Conservation (phyloP, 805 yeast species). For the Millerozyma acaciae region DNA sequence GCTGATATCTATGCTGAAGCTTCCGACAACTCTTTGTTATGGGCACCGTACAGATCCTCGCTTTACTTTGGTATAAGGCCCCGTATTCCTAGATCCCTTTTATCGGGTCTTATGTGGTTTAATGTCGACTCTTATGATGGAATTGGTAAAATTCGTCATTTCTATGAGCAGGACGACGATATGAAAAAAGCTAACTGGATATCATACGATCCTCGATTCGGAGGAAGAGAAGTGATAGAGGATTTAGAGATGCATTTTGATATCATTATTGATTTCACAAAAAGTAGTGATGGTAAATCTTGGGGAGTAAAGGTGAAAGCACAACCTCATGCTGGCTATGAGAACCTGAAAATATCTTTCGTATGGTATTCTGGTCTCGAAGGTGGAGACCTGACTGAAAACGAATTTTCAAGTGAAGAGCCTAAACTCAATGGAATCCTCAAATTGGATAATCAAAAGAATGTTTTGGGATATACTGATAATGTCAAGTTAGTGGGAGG, state of each 20-base stretch:
- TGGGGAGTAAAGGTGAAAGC: slow-evolving; percentile 82
- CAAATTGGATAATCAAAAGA: slow-evolving; percentile 20
- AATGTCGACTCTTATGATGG: slow-evolving; percentile 56
- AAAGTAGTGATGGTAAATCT: slow-evolving; percentile 61
- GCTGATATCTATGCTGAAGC: slow-evolving; percentile 14
- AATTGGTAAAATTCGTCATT: slow-evolving; percentile 59
- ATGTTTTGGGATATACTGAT: slow-evolving; percentile 30
- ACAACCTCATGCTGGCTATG: slow-evolving; percentile 49
- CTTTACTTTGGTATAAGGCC: slow-evolving; percentile 86
- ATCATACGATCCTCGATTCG: slow-evolving; percentile 80
- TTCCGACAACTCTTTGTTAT: slow-evolving; percentile 35
- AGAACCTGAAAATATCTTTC: slow-evolving; percentile 53
- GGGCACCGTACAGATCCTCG: slow-evolving; percentile 95
- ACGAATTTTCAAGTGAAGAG: slow-evolving; percentile 2
- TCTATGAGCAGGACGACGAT: slow-evolving; percentile 68
- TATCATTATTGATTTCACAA: slow-evolving; percentile 70
- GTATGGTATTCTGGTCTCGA: slow-evolving; percentile 80
- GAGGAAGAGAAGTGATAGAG: slow-evolving; percentile 74
- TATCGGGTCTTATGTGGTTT: slow-evolving; percentile 88
- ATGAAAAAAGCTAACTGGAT: slow-evolving; percentile 79
- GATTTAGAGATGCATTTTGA: slow-evolving; percentile 64
- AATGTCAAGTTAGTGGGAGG: slow-evolving; percentile 39
- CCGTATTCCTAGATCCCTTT: slow-evolving; percentile 66
- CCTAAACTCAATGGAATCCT: slow-evolving; percentile 20
- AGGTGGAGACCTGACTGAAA: slow-evolving; percentile 34